Evolutionary conservation across 129 eudicot genomes (phyloP).

Genomic region (Arctium minus): DNA sequence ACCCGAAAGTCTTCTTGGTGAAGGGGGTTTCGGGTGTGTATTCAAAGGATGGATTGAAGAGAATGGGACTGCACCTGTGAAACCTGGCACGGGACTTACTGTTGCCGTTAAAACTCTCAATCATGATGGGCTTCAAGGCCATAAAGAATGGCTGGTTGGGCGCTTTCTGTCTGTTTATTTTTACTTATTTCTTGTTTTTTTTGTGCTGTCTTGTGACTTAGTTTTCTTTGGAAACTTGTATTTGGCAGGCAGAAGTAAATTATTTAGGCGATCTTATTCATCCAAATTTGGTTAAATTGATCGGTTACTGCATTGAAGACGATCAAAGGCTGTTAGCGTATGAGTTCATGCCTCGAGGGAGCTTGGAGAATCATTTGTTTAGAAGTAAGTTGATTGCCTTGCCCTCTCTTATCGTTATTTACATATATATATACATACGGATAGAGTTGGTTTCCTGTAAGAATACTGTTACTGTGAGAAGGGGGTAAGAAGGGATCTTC

Average conservation of each 20-base stretch:
- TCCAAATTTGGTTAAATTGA: constrained; percentile 86
- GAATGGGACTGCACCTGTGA: constrained; percentile 94
- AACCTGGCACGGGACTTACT: constrained; percentile 96
- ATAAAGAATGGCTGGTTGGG: constrained; percentile 97
- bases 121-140: constrained; percentile 99
- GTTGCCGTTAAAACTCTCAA: constrained; percentile 96
- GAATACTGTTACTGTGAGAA: too few species aligned
- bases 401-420: background rate
- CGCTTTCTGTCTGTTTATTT: background rate
- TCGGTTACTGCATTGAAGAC: constrained; percentile 96
- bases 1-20: constrained; percentile 93
- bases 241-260: constrained; percentile 89
- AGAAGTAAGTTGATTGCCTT: constrained; percentile 55
- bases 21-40: constrained; percentile 92
- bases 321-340: constrained; percentile 93
- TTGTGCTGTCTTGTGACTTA: background rate
- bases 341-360: constrained; percentile 97
- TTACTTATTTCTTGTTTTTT: background rate
- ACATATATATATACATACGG: too few species aligned
- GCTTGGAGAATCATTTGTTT: constrained; percentile 93
- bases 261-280: constrained; percentile 89
- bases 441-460: too few species aligned
- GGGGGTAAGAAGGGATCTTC: too few species aligned
- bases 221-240: background rate
- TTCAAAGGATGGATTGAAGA: constrained; percentile 98